Evolutionary conservation across 495 filamentous ascomycete genomes (phyloP), one percentile per base, ranked within the genome.

Genomic region (Ascodesmis nigricans): DNA sequence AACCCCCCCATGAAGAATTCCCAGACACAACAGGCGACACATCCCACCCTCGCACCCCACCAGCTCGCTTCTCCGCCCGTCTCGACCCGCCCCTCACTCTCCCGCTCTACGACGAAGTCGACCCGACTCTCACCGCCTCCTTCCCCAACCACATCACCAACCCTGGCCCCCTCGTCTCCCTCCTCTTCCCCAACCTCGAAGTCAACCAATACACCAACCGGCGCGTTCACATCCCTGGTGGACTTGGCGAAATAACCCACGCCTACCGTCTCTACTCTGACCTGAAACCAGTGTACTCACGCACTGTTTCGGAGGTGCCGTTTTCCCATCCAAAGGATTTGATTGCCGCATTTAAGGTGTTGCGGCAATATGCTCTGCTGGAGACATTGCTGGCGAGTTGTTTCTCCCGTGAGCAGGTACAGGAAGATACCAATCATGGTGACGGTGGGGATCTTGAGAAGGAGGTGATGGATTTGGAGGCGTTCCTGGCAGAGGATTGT

Each of bases 301-400:
- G 70, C 22, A 64, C 62, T 1, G 50, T 97, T 16, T 65, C 64
- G 23, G 65, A 77, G 14, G 56, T 93, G 5, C 73, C 78, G 1
- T 92, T 97, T 45, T 68, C 71, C 1, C 87, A 95, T 49, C 87
- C 87, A 1, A 67, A 73, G 32, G 81, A 93, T 47, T 57, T 97
- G 9, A 57, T 83, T 17, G 65, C 65, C 24, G 69, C 92, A 34
- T 59, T 93, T 16, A 80, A 75, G 10, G 58, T 67, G 14, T 60
- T 87, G 4, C 62, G 79, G 5, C 79, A 90, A 53, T 84, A 78
- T 47, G 73, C 68, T 1, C 61, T 80, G 30, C 48, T 82, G 0
- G 64, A 65, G 1, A 67, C 59, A 8, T 44, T 87, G 8, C 63
- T 84, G 3, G 56, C 64, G 10, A 71, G 65, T 26, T 66, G 63